These are phyloP conservation scores for Fonsecaea erecta DNA, from an alignment of 2,329 filamentous ascomycete genomes.

Conservation along the genomic window DNA sequence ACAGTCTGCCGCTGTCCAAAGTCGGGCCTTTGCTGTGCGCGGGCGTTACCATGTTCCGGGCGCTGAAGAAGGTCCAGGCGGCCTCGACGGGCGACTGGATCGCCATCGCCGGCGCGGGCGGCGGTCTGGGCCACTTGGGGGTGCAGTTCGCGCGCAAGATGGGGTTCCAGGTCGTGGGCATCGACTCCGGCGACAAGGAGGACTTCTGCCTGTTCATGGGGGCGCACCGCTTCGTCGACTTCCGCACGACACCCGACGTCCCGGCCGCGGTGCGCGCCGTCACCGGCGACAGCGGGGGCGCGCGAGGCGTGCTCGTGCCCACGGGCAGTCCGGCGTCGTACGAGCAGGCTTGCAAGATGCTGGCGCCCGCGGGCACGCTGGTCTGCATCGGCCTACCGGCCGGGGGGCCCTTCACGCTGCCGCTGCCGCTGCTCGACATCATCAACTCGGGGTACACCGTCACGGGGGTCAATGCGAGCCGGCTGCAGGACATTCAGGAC, in stretches of 20 bases:
- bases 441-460: constrained; percentile 6
- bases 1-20: too few relatives aligned
- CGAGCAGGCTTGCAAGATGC: constrained; percentile 5
- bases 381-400: constrained; percentile 9
- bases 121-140: too few relatives aligned
- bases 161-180: too few relatives aligned
- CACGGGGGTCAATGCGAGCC: constrained; percentile 17
- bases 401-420: background rate
- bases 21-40: too few relatives aligned
- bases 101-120: too few relatives aligned
- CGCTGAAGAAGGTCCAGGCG: too few relatives aligned
- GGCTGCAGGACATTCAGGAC: constrained; percentile 3
- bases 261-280: background rate
- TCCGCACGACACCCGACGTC: background rate
- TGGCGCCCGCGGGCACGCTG: background rate
- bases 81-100: constrained; percentile 1
- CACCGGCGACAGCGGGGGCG: constrained; percentile 5
- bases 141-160: too few relatives aligned
- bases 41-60: too few relatives aligned
- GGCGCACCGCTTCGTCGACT: constrained; percentile 7
- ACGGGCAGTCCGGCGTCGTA: constrained; percentile 6
- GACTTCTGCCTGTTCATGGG: constrained; percentile 8
- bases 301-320: constrained; percentile 4
- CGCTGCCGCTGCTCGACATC: constrained; percentile 10
- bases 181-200: background rate